phyloP scores from a whole-genome alignment of 2,329 filamentous ascomycete genomes.

The Aspergillus terreus region DNA sequence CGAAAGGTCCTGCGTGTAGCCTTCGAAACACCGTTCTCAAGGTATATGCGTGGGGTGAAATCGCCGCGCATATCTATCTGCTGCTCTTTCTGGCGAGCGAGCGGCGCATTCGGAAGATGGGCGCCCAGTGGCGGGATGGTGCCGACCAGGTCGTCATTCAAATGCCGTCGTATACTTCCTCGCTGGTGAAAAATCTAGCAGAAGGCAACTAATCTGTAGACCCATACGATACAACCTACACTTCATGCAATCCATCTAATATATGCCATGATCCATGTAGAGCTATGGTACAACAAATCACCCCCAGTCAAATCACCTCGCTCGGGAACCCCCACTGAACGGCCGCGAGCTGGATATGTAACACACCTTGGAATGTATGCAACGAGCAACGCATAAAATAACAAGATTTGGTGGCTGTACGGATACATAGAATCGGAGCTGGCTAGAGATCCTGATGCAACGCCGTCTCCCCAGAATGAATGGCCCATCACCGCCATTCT shows the following conservation, averaged over 20 bases:
- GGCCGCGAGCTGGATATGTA: not conserved
- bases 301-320: not conserved
- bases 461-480: constrained; percentile 7
- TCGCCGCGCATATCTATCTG: constrained; percentile 69
- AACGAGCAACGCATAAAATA: not conserved
- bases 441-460: constrained; percentile 1
- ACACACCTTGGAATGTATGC: not conserved
- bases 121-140: constrained; percentile 64
- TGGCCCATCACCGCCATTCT: constrained; percentile 16
- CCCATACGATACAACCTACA: not conserved
- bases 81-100: constrained; percentile 70
- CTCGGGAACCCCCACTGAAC: not conserved
- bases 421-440: not conserved
- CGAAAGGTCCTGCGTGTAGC: not conserved
- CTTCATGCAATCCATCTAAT: not conserved
- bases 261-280: not conserved
- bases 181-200: not conserved
- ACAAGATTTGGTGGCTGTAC: not conserved
- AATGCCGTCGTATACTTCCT: constrained; percentile 34
- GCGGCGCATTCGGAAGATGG: constrained; percentile 56
- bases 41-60: constrained; percentile 74
- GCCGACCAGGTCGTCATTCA: constrained; percentile 54
- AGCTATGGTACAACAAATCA: constrained; percentile 1
- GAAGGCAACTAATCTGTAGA: not conserved
- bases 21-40: constrained; percentile 40